Percentiles rank a stretch among this genome's conserved stretches.
Evolutionary conservation across 179 eudicot species (phyloP).

Genomic region (Nepenthes alata): DNA sequence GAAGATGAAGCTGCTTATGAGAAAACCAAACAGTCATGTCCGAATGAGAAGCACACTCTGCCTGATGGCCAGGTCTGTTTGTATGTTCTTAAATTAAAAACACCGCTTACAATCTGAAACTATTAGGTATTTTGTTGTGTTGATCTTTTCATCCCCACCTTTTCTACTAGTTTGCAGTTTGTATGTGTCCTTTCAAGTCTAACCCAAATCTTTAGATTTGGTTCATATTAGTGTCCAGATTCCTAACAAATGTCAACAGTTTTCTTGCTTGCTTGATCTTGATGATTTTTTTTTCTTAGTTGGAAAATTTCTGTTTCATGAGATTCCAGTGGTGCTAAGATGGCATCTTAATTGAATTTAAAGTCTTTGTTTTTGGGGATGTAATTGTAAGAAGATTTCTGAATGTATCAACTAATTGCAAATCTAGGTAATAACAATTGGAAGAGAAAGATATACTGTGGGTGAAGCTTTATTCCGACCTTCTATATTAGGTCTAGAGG

Average conservation of each 20-base stretch:
- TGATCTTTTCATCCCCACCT: not conserved
- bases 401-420: not conserved
- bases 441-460: constrained; percentile 60
- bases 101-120: not conserved
- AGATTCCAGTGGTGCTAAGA: not conserved
- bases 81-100: not conserved
- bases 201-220: too few species aligned
- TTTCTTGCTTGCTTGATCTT: too few species aligned
- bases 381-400: not conserved
- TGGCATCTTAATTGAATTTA: not conserved
- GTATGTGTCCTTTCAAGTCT: too few species aligned
- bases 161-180: not conserved
- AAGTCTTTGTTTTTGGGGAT: not conserved
- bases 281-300: too few species aligned
- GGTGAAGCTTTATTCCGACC: constrained; percentile 93
- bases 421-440: constrained; percentile 63
- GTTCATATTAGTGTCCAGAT: too few species aligned
- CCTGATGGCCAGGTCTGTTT: constrained; percentile 90
- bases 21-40: constrained; percentile 41
- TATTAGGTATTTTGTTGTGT: not conserved
- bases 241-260: too few species aligned
- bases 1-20: constrained; percentile 77
- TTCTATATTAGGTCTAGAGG: constrained; percentile 62
- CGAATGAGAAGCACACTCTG: constrained; percentile 69
- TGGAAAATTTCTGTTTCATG: too few species aligned